A percentile compares a stretch with the other conserved stretches of the same genome.
Conservation (phyloP, 306 rosid genomes). For the Oxytropis ochrocephala region DNA sequence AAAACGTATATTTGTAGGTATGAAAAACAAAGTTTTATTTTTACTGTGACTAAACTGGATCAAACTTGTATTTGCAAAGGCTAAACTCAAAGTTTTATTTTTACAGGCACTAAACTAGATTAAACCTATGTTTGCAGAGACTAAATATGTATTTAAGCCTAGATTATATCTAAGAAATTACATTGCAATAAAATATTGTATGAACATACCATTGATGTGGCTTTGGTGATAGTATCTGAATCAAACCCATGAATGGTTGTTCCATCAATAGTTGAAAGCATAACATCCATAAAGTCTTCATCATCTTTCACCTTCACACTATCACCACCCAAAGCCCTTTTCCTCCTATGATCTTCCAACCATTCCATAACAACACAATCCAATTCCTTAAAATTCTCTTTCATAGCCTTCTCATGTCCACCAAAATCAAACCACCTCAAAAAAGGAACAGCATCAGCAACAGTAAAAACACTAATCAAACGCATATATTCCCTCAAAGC, state of each 20-base stretch:
- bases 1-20: too few species aligned
- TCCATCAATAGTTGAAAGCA: slow-evolving; percentile 16
- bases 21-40: too few species aligned
- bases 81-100: too few species aligned
- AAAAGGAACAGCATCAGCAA: slow-evolving; percentile 8
- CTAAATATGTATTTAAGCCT: too few species aligned
- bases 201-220: neutral
- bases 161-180: too few species aligned
- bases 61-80: too few species aligned
- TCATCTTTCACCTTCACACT: neutral
- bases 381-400: neutral
- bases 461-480: neutral
- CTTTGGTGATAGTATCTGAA: slow-evolving; percentile 13
- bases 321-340: neutral
- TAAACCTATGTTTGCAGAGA: too few species aligned
- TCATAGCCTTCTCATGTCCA: slow-evolving; percentile 13
- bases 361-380: slow-evolving; percentile 1
- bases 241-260: slow-evolving; percentile 16
- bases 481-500: slow-evolving; percentile 14
- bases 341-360: neutral
- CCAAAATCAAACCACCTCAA: slow-evolving; percentile 18
- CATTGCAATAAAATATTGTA: neutral
- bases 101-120: too few species aligned
- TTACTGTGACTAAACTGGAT: too few species aligned
- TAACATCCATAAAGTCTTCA: slow-evolving; percentile 13